Evolutionary conservation across 441 rosid genomes (phyloP).

Genomic region (Populus hybrid): DNA sequence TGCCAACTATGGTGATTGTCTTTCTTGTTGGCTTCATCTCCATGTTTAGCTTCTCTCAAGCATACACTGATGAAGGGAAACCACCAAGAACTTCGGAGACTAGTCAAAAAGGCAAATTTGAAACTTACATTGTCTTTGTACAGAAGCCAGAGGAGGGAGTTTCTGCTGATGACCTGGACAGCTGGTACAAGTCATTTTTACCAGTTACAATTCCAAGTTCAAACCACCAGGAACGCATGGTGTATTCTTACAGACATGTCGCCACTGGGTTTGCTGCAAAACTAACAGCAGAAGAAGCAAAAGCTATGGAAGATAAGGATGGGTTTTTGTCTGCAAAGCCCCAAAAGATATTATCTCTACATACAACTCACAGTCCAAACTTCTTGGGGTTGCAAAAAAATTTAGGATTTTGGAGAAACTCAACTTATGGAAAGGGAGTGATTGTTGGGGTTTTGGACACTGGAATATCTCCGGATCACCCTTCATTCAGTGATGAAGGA

Average conservation of each 20-base stretch:
- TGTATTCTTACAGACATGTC: conserved; percentile 32
- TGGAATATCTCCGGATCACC: conserved; percentile 48
- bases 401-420: conserved; percentile 32
- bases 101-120: conserved; percentile 11
- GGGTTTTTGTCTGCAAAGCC: conserved; percentile 40
- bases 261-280: conserved; percentile 50
- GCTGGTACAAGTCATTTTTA: conserved; percentile 45
- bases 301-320: conserved; percentile 35
- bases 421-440: conserved; percentile 48
- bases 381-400: conserved; percentile 49
- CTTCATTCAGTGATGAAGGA: conserved; percentile 48
- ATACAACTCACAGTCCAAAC: conserved; percentile 46
- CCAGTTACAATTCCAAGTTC: conserved; percentile 24
- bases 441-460: conserved; percentile 50
- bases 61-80: conserved; percentile 4
- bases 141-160: conserved; percentile 24
- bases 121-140: conserved; percentile 51
- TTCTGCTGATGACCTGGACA: conserved; percentile 19
- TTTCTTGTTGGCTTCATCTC: conserved; percentile 20
- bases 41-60: conserved; percentile 21
- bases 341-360: conserved; percentile 30
- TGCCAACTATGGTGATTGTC: conserved; percentile 13
- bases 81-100: not conserved
- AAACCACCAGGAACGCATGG: conserved; percentile 22
- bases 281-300: conserved; percentile 43